Evolutionary conservation across 768 basidiomycete species (phyloP).

Genomic region (Auricularia auricula-judae): DNA sequence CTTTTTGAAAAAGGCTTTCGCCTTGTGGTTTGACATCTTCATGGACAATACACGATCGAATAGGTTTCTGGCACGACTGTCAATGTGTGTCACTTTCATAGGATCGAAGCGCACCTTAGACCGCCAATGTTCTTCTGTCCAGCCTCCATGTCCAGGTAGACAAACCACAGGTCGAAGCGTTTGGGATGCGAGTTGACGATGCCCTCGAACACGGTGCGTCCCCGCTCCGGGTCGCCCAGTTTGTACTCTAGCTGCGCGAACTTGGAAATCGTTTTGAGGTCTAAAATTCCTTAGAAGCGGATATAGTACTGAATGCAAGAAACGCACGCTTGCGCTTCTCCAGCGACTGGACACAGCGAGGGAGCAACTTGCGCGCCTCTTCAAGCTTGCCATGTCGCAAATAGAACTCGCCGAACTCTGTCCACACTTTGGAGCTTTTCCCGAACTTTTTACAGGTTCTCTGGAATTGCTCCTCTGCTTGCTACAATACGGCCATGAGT

Average conservation of each 20-base stretch:
- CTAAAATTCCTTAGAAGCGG: slow-evolving; percentile 28
- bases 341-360: slow-evolving; percentile 79
- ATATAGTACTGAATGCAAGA: not conserved
- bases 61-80: slow-evolving; percentile 45
- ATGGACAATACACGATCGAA: slow-evolving; percentile 73
- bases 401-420: slow-evolving; percentile 74
- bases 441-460: slow-evolving; percentile 90
- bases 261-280: slow-evolving; percentile 89
- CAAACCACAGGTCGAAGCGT: slow-evolving; percentile 88
- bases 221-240: slow-evolving; percentile 85
- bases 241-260: slow-evolving; percentile 96
- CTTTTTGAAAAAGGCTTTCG: slow-evolving; percentile 96
- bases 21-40: slow-evolving; percentile 92
- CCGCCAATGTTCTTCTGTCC: slow-evolving; percentile 68
- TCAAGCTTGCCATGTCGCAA: slow-evolving; percentile 63
- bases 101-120: slow-evolving; percentile 41
- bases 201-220: slow-evolving; percentile 92
- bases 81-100: not conserved
- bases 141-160: slow-evolving; percentile 96
- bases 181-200: slow-evolving; percentile 93
- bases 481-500: slow-evolving; percentile 32
- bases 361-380: slow-evolving; percentile 73
- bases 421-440: slow-evolving; percentile 90
- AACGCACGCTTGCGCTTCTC: slow-evolving; percentile 87
- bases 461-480: slow-evolving; percentile 87